A percentile compares a stretch with the other conserved stretches of the same genome.
phyloP scores from a whole-genome alignment of 1,139 yeast genomes.

The Dujonia santamariae region DNA sequence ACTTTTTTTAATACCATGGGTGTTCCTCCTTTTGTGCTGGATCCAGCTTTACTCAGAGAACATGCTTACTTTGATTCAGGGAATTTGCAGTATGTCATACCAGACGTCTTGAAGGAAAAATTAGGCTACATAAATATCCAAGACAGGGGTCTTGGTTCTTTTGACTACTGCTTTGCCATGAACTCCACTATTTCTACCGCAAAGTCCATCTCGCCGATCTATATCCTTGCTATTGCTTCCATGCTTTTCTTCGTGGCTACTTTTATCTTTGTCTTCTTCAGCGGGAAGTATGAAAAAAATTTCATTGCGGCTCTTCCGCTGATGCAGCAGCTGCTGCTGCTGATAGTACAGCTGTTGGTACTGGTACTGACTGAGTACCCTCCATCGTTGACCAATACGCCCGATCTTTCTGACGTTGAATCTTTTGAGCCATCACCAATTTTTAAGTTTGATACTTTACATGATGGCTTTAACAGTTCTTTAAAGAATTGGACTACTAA shows the following conservation, averaged over 20 bases:
- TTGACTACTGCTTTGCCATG: constrained; percentile 2
- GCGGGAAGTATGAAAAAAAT: too few species aligned
- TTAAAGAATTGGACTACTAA: constrained; percentile 7
- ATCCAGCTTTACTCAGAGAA: constrained; percentile 22
- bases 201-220: too few species aligned
- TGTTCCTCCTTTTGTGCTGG: constrained; percentile 20
- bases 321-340: too few species aligned
- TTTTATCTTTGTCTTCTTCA: background rate
- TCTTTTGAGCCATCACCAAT: constrained; percentile 2
- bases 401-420: constrained; percentile 6
- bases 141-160: constrained; percentile 5
- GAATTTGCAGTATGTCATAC: constrained; percentile 10
- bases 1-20: too few species aligned
- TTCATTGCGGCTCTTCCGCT: too few species aligned
- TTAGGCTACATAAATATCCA: constrained; percentile 2
- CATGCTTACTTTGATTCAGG: constrained; percentile 30
- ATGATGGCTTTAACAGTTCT: constrained; percentile 7
- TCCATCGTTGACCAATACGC: constrained; percentile 6
- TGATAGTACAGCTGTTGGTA: too few species aligned
- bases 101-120: background rate
- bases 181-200: too few species aligned
- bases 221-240: too few species aligned
- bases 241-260: background rate
- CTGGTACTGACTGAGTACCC: too few species aligned
- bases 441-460: constrained; percentile 4